Evolutionary conservation across 495 filamentous ascomycete species (phyloP), one percentile per base, ranked within the genome.

Genomic region (Thermochaetoides thermophila): DNA sequence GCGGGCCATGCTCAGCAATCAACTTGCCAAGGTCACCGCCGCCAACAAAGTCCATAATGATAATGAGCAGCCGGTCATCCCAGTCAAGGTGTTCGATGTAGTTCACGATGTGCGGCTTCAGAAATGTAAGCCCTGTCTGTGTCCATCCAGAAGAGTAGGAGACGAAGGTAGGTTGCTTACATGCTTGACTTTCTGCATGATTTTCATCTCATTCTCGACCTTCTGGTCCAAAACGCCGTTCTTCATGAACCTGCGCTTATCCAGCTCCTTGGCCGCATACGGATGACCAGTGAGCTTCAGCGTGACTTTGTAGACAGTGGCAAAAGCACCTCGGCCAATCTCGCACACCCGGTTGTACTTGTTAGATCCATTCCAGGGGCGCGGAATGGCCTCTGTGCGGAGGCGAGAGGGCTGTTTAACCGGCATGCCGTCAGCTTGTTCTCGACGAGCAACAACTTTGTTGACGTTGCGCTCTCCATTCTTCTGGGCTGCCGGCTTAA

Each of bases 271-370:
- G 3, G 82, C 81, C 2, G 89, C 89, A 44, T 75, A 87, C 0
- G 83, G 72, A 11, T 73, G 57, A 9, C 89, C 89, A 42, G 84
- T 74, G 37, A 72, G 73, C 50, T 78, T 84, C 19, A 73, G 73
- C 1, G 87, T 80, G 11, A 91, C 63, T 52, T 82, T 80, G 51
- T 91, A 83, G 0, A 97, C 89, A 0, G 73, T 81, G 22, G 89
- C 91, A 58, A 96, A 96, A 3, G 91, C 84, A 6, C 89, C 89
- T 47, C 84, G 84, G 14, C 91, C 89, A 34, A 97, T 78, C 23
- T 72, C 64, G 17, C 73, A 72, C 7, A 81, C 68, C 3, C 83
- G 71, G 46, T 89, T 91, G 55, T 95, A 97, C 38, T 71, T 76
- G 2, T 71, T 56, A 2, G 81, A 79, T 10, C 86, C 89, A 34